Conservation (phyloP, 768 basidiomycete species). For the Boletus sp. region DNA sequence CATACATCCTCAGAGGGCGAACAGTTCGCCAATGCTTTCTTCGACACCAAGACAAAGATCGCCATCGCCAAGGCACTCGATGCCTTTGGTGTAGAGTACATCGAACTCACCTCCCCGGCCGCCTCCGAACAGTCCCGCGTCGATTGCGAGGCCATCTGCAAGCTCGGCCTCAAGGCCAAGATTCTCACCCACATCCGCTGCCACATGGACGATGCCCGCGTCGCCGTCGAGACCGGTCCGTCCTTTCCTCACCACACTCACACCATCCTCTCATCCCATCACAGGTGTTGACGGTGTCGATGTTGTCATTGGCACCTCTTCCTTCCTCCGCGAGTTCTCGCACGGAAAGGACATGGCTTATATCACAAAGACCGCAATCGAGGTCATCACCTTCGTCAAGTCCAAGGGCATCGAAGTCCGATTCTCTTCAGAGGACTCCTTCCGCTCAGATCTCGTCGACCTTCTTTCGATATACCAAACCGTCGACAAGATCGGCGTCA, state of each 20-base stretch:
- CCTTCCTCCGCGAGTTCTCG: constrained; percentile 98
- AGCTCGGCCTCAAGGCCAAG: constrained; percentile 93
- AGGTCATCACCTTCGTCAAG: constrained; percentile 99
- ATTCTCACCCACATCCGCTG: constrained; percentile 99
- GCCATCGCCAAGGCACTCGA: constrained; percentile 97
- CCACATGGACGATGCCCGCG: constrained; percentile 99
- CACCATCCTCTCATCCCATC: not conserved
- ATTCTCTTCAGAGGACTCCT: constrained; percentile 99
- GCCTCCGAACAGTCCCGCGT: constrained; percentile 92
- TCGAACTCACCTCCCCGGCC: constrained; percentile 96
- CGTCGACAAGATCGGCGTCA: constrained; percentile 98
- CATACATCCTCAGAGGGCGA: constrained; percentile 72
- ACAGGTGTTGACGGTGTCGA: constrained; percentile 97
- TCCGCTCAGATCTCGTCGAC: constrained; percentile 99
- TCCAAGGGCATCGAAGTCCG: constrained; percentile 99
- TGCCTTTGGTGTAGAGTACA: constrained; percentile 99
- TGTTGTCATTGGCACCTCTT: constrained; percentile 98
- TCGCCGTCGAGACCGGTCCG: constrained; percentile 95
- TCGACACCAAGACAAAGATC: constrained; percentile 99
- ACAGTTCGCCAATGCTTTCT: constrained; percentile 99
- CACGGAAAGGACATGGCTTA: constrained; percentile 99
- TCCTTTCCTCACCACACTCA: not conserved
- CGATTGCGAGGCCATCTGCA: constrained; percentile 99
- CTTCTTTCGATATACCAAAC: constrained; percentile 98
- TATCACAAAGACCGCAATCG: constrained; percentile 98